phyloP scores from a whole-genome alignment of 2,329 filamentous ascomycete genomes.

The Podosphaera fusca region DNA sequence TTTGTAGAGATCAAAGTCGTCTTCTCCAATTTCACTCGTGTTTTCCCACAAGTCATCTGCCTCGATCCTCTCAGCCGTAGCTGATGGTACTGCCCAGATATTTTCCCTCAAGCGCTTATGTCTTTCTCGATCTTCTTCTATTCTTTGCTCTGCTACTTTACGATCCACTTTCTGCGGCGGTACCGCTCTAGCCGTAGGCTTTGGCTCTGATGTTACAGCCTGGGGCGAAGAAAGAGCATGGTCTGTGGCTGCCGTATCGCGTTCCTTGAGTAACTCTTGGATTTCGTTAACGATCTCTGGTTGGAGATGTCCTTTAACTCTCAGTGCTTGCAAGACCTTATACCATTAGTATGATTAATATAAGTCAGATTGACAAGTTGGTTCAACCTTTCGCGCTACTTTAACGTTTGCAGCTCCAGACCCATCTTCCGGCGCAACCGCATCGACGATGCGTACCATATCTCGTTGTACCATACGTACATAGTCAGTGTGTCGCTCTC shows the following conservation, averaged over 20 bases:
- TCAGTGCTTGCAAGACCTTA: slow-evolving; percentile 40
- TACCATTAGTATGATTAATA: not conserved
- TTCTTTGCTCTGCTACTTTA: slow-evolving; percentile 77
- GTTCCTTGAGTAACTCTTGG: slow-evolving; percentile 59
- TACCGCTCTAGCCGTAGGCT: slow-evolving; percentile 1
- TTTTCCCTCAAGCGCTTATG: slow-evolving; percentile 82
- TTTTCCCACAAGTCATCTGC: slow-evolving; percentile 70
- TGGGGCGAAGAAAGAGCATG: slow-evolving; percentile 6
- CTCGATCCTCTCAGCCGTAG: slow-evolving; percentile 25
- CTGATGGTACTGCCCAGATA: slow-evolving; percentile 66
- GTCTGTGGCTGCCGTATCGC: slow-evolving; percentile 18
- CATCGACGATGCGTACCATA: slow-evolving; percentile 75
- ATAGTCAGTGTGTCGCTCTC: slow-evolving; percentile 57
- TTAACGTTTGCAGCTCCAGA: slow-evolving; percentile 85
- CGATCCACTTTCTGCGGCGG: slow-evolving; percentile 41
- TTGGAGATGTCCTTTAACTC: slow-evolving; percentile 49
- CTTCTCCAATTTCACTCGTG: slow-evolving; percentile 64
- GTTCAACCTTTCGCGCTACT: slow-evolving; percentile 43
- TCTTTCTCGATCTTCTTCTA: slow-evolving; percentile 86
- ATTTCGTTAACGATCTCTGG: slow-evolving; percentile 55
- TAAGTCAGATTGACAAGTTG: not conserved
- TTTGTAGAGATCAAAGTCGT: slow-evolving; percentile 53
- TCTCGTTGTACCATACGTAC: slow-evolving; percentile 89
- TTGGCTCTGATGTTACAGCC: slow-evolving; percentile 5
- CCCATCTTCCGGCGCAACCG: slow-evolving; percentile 68